These are phyloP conservation scores for Pythium dissotocum DNA, from an alignment of 352 stramenopile species.

Conservation along the genomic window DNA sequence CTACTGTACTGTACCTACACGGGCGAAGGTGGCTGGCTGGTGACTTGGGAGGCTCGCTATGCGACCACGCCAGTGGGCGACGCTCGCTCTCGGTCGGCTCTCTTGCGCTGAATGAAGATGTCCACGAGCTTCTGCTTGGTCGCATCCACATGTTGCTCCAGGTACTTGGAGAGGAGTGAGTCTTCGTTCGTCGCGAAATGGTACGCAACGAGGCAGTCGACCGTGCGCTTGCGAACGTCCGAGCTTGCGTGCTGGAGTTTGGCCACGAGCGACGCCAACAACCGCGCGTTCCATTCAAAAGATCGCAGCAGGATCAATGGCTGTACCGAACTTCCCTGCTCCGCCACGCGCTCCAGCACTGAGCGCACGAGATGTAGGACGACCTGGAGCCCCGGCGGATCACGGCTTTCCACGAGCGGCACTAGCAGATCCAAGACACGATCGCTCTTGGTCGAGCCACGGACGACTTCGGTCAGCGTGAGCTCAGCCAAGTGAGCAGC, in stretches of 20 bases:
- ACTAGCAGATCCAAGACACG: slow-evolving; percentile 44
- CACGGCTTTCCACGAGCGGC: slow-evolving; percentile 34
- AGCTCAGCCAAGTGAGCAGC: slow-evolving; percentile 50
- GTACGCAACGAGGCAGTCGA: slow-evolving; percentile 69
- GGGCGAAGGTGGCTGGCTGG: not conserved
- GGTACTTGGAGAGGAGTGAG: slow-evolving; percentile 37
- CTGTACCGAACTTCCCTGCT: slow-evolving; percentile 1
- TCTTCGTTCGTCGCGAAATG: slow-evolving; percentile 62
- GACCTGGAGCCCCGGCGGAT: slow-evolving; percentile 52
- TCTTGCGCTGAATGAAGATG: slow-evolving; percentile 73
- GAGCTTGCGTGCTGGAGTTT: slow-evolving; percentile 53
- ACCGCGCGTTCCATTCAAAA: slow-evolving; percentile 30
- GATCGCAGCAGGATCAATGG: slow-evolving; percentile 26
- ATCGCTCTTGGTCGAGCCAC: slow-evolving; percentile 30
- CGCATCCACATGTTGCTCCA: slow-evolving; percentile 48
- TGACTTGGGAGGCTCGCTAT: slow-evolving; percentile 6
- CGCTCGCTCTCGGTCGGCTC: slow-evolving; percentile 18
- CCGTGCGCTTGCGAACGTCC: slow-evolving; percentile 63
- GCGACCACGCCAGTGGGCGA: slow-evolving; percentile 27
- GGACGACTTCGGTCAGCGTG: slow-evolving; percentile 46
- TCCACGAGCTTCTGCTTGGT: slow-evolving; percentile 60
- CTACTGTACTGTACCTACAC: slow-evolving; percentile 11
- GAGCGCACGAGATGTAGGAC: slow-evolving; percentile 50
- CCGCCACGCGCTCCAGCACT: slow-evolving; percentile 39
- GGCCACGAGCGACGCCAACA: slow-evolving; percentile 38